Evolutionary conservation across 495 filamentous ascomycete genomes (phyloP), one percentile per base, ranked within the genome.

Genomic region (Penicillium lividum): DNA sequence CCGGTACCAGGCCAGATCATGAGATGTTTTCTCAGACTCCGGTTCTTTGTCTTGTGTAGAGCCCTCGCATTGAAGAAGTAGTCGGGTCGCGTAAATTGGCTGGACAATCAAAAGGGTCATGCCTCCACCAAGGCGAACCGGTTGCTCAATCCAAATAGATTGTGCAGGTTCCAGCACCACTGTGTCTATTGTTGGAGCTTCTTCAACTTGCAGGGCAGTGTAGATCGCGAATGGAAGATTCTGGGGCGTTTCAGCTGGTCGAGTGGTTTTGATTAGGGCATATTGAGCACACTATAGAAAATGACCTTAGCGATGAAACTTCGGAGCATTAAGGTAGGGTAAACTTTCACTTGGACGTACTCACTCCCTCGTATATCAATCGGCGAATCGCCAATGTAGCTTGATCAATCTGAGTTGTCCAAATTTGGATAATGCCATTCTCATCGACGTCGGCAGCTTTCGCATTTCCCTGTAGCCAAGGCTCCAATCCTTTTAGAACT

Each of bases 321-420:
- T 11, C 13, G 33, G 9, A 36, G 13, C 9, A 36, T 13, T 4
- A 8, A 36, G 38, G 10, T 16, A 22, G 22, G 22, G 22, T 22
- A 22, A 22, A 22, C 22, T 1, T 22, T 22, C 1, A 22, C 22
- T 11, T 1, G 25, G 8, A 13, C n/a, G 10, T 16, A 49, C 46
- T 49, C 5, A 49, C 46, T 5, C 46, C 46, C 46, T 49, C 46
- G 16, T 49, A 49, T 15, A 49, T 49, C 28, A 49, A 31, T 33
- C 46, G 28, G 7, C 46, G 46, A 18, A 49, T 30, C 28, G 27
- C 28, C 28, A 31, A 33, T 30, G 46, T 49, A 29, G 46, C 46
- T n/a, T 49, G 46, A 31, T 49, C 46, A 49, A 49, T 49, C 7
- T 49, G 46, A 49, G 18, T 28, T 31, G 46, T 49, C 46, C 46